Base-by-base conservation (phyloP, 164 flowering plant species). In the Magnolia sinica region DNA sequence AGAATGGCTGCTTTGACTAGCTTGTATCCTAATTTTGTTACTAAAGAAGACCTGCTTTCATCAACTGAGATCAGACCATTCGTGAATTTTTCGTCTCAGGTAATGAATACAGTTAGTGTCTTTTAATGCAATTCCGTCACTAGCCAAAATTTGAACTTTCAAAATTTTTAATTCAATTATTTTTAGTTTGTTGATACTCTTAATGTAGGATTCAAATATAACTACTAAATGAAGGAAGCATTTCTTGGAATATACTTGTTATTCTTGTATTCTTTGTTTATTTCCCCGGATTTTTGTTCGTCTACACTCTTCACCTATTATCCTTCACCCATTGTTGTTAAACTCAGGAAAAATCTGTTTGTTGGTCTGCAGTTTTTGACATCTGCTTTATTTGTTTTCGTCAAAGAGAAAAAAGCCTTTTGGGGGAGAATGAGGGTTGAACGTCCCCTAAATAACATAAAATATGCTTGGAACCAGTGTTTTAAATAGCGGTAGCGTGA, bases 1-100 rank as follows among this genome's bases (percentile, higher is more conserved):
- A 87, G 98, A 79, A 84, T 94, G 85, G 77, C 87, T 79, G 90
- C 93, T 70, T 85, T 96, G 80, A 92, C 89, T 29, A 89, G 84
- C 85, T 83, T 96, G 84, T 96, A 88, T 85, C 99, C 99, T 31
- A 90, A 94, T 83, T 73, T 96, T 77, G 93, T 94, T 71, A 94
- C 99, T 52, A 96, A 96, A 82, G 99, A 96, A 78, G 88, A 80
- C 73, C 79, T 96, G 84, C 95, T 96, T 77, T 90, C 99, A 49
- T 31, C 95, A 37, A 73, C 89, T 50, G 99, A 96, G 86, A 90
- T 96, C 51, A 83, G 86, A 79, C 98, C 98, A 51, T 93, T 94
- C 83, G 77, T 49, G 79, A 94, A 96, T 79, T 94, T 83, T 76
- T 90, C 99, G 31, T 96, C 99, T 75, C 98, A 94, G 99, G 98